Evolutionary conservation across 371 early-diverging fungal species (phyloP).

Genomic region (Apophysomyces ossiformis): DNA sequence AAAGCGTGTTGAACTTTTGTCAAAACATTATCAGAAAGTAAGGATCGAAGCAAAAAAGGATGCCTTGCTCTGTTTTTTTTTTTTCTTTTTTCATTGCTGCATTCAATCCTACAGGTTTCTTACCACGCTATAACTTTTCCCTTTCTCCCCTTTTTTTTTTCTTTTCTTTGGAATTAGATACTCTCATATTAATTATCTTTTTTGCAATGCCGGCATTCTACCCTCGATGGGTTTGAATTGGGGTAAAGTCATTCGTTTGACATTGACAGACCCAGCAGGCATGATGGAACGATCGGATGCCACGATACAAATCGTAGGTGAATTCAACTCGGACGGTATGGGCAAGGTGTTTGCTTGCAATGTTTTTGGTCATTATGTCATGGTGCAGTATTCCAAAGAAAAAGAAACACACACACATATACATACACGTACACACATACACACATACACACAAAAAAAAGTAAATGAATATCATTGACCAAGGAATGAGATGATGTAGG

Average conservation of each 20-base stretch:
- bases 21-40: constrained; percentile 32
- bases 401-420: too few species aligned
- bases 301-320: constrained; percentile 60
- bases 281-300: constrained; percentile 73
- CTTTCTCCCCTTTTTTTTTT: too few species aligned
- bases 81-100: too few species aligned
- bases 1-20: constrained; percentile 48
- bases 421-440: too few species aligned
- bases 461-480: too few species aligned
- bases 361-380: constrained; percentile 88
- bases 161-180: constrained; percentile 29
- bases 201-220: constrained; percentile 86
- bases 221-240: constrained; percentile 61
- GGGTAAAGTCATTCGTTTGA: constrained; percentile 40
- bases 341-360: constrained; percentile 84
- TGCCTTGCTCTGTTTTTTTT: too few species aligned
- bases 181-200: constrained; percentile 64
- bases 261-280: constrained; percentile 61
- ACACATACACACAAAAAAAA: too few species aligned
- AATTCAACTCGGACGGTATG: constrained; percentile 68
- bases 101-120: too few species aligned
- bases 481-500: constrained; percentile 28
- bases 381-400: constrained; percentile 46
- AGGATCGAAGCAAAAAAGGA: neutral
- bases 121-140: too few species aligned